Evolutionary conservation across 805 yeast genomes (phyloP).

Genomic region (Zygotorulaspora danielsina): DNA sequence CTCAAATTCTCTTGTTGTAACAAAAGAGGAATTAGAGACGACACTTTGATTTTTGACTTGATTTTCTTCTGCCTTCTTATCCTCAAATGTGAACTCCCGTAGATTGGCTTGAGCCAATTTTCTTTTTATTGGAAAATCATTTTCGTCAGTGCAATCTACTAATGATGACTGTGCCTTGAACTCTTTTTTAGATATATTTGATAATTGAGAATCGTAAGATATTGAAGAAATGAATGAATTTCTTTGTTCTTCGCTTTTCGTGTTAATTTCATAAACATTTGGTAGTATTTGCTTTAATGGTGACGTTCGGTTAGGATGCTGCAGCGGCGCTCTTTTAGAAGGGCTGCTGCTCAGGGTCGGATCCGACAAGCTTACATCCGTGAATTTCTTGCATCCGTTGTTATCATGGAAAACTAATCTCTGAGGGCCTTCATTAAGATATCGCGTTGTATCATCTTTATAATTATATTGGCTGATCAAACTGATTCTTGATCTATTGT

Average conservation of each 20-base stretch:
- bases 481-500: slow-evolving; percentile 11
- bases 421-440: slow-evolving; percentile 22
- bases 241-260: slow-evolving; percentile 2
- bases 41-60: background rate
- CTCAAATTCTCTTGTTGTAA: slow-evolving; percentile 19
- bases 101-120: slow-evolving; percentile 49
- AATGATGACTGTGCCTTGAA: background rate
- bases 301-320: slow-evolving; percentile 12
- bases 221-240: slow-evolving; percentile 43
- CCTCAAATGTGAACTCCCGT: slow-evolving; percentile 42
- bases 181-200: slow-evolving; percentile 21
- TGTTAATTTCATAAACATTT: slow-evolving; percentile 6
- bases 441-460: slow-evolving; percentile 8
- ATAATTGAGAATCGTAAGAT: slow-evolving; percentile 56
- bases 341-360: slow-evolving; percentile 15
- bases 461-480: slow-evolving; percentile 11
- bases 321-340: slow-evolving; percentile 3
- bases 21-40: slow-evolving; percentile 12
- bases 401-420: slow-evolving; percentile 23
- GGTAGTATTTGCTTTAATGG: slow-evolving; percentile 21
- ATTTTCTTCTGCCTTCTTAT: slow-evolving; percentile 8
- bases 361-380: slow-evolving; percentile 3
- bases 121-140: slow-evolving; percentile 37
- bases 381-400: slow-evolving; percentile 1
- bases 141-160: slow-evolving; percentile 1